Conservation (phyloP, 75 land plant species). For the Pseudotsuga menziesii region DNA sequence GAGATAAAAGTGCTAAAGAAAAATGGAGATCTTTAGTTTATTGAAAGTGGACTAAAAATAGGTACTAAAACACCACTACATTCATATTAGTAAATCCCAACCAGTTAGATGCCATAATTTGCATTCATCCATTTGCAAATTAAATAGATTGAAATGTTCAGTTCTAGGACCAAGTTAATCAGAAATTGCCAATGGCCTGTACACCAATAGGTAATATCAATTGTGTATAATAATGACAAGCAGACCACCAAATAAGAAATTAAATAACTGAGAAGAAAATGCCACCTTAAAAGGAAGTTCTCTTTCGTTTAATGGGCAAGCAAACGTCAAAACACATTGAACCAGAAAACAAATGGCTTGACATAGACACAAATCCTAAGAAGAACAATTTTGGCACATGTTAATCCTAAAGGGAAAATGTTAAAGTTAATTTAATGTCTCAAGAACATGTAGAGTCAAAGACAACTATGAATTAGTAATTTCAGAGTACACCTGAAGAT, state of each 20-base stretch:
- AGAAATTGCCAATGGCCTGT: not conserved
- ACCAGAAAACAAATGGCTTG: not conserved
- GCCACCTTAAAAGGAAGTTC: not conserved
- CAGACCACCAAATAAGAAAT: not conserved
- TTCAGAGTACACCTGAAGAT: not conserved
- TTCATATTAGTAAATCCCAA: not conserved
- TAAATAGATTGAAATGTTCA: not conserved
- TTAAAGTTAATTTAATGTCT: not conserved
- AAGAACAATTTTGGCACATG: not conserved
- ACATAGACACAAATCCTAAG: not conserved
- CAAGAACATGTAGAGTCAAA: not conserved
- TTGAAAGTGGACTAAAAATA: not conserved
- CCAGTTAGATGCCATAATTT: not conserved
- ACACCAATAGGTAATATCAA: not conserved
- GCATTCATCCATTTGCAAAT: not conserved
- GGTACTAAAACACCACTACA: not conserved
- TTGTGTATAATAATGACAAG: not conserved
- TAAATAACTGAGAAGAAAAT: not conserved
- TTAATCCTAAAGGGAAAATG: not conserved
- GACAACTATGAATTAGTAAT: not conserved
- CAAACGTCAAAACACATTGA: not conserved
- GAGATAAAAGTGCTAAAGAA: not conserved
- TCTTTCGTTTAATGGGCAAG: not conserved
- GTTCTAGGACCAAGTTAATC: not conserved
- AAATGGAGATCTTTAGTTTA: not conserved